These are phyloP conservation scores for Podila verticillata DNA, from an alignment of 192 early-diverging fungal genomes.

Conservation along the genomic window DNA sequence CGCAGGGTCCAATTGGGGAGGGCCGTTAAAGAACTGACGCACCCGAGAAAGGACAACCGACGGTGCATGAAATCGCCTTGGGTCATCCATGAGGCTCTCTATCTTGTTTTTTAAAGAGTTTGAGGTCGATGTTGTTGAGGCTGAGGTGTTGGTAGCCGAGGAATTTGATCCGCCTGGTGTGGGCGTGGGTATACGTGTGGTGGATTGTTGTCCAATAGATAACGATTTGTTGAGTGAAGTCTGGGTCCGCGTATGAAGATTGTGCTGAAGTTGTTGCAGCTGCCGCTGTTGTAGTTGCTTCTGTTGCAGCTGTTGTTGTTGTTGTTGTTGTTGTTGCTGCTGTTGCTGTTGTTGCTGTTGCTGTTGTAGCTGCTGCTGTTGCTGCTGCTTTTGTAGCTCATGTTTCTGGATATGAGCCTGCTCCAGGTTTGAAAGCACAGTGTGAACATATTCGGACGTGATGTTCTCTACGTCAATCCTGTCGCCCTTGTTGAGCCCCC, in stretches of 20 bases:
- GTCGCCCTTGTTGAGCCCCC: neutral
- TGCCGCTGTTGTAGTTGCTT: slow-evolving; percentile 1
- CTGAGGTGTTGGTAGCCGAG: neutral
- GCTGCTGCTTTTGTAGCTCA: neutral
- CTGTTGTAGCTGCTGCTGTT: neutral
- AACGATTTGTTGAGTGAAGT: neutral
- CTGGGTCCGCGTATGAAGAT: neutral
- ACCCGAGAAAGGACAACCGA: slow-evolving; percentile 19
- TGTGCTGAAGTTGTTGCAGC: neutral
- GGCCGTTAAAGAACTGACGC: slow-evolving; percentile 24
- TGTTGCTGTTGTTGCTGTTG: neutral
- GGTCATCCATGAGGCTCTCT: slow-evolving; percentile 17
- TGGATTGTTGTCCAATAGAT: neutral
- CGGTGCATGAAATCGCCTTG: slow-evolving; percentile 38
- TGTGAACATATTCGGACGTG: slow-evolving; percentile 20
- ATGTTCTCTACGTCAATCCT: slow-evolving; percentile 20
- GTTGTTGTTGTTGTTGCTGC: neutral
- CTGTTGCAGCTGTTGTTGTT: neutral
- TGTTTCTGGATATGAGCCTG: neutral
- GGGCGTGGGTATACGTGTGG: neutral
- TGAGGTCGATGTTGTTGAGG: neutral
- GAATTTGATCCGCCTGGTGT: neutral
- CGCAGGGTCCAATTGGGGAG: slow-evolving; percentile 35
- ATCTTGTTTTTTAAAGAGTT: slow-evolving; percentile 5
- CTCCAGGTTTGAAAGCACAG: slow-evolving; percentile 5